Base-by-base conservation (phyloP, 1,284 basidiomycete species). In the Puccinia polysora region DNA sequence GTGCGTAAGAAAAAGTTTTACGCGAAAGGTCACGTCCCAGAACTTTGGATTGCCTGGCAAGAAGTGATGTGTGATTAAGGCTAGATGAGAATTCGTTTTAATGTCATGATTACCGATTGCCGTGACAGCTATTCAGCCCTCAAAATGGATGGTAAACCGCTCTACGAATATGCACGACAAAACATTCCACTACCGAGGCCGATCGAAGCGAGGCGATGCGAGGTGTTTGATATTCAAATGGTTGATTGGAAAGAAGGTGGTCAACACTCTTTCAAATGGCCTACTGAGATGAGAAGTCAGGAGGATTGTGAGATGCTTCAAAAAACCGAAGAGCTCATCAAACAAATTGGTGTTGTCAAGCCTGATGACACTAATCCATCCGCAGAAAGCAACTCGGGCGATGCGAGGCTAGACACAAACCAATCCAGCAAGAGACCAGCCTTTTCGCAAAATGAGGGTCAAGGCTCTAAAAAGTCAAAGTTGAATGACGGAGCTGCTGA, bases 101-200 rank as follows among this genome's bases (percentile, higher is more conserved):
- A 38, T 71, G 75, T 55, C 72, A 36, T 65, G 23, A 52, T 12
- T 52, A 52, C 32, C 15, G 32, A 47, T 50, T 36, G 6, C 32
- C 76, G 4, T 78, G 78, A 14, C 75, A 97, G 93, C 79, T 99
- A 95, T 81, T 98, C 95, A 12, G 96, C 96, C 0, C 83, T 98
- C 50, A 95, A 97, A 80, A 98, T 98, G 91, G 93, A 98, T 77
- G 96, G 96, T 1, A 93, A 87, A 80, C 90, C 91, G 1, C 80
- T 98, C 34, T 94, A 98, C 80, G 95, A 98, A 78, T 99, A 98
- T 79, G 96, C 96, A 14, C 86, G 96, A 2, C 85, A 89, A 78
- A 89, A 89, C 10, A 88, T 89, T 63, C 90, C 93, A 0, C 84
- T 98, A 15, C 96, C 96, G 23, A 86, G 94, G 10, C 89, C 94